These are phyloP conservation scores for Pestalotiopsis sp. DNA, from an alignment of 2,329 filamentous ascomycete species.

Conservation along the genomic window DNA sequence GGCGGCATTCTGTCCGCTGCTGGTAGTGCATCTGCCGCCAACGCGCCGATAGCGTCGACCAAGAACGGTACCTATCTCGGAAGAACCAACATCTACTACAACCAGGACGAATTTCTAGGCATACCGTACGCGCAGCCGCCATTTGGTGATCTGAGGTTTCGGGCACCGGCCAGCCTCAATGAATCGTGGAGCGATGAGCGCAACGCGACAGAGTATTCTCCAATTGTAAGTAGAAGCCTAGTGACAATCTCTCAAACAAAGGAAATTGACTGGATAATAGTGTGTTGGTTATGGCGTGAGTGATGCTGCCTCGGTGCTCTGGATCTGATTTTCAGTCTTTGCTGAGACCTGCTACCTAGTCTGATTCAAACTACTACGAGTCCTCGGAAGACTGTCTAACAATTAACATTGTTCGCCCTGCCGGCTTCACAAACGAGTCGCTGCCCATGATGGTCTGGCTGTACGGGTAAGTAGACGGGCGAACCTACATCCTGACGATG, in stretches of 20 bases:
- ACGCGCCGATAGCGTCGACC: constrained; percentile 22
- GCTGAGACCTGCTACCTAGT: constrained; percentile 15
- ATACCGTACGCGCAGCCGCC: constrained; percentile 43
- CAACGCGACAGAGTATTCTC: constrained; percentile 39
- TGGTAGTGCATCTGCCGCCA: not conserved
- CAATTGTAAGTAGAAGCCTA: not conserved
- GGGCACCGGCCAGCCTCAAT: constrained; percentile 38
- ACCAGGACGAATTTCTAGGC: constrained; percentile 43
- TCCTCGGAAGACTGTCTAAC: constrained; percentile 53
- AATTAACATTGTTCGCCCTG: constrained; percentile 43
- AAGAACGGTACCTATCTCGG: constrained; percentile 38
- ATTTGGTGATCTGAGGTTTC: constrained; percentile 36
- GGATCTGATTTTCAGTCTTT: constrained; percentile 43
- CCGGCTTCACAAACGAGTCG: constrained; percentile 30
- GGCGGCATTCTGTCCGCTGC: not conserved
- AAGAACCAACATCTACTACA: constrained; percentile 31
- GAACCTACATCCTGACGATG: not conserved
- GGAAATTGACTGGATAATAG: not conserved
- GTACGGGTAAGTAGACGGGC: constrained; percentile 39
- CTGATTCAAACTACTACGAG: not conserved
- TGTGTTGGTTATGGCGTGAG: constrained; percentile 22
- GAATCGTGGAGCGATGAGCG: constrained; percentile 39
- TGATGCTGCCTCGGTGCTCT: constrained; percentile 40
- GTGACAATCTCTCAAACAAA: too few species aligned
- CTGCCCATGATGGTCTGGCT: constrained; percentile 58